phyloP scores from a whole-genome alignment of 2,329 filamentous ascomycete genomes.

The Byssoonygena ceratinophila region DNA sequence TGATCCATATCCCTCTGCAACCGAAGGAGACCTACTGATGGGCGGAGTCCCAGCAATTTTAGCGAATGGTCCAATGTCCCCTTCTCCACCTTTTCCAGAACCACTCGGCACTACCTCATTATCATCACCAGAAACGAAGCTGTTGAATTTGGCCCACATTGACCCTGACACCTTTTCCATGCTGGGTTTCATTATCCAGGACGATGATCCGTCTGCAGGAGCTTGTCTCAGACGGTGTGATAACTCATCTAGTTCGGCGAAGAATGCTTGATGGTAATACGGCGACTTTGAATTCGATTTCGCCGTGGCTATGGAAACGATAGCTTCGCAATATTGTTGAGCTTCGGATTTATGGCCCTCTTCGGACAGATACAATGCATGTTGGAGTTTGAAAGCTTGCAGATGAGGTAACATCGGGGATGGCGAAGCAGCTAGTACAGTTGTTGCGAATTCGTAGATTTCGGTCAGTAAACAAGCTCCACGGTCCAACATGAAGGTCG shows the following conservation, averaged over 20 bases:
- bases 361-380: constrained; percentile 75
- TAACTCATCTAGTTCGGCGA: constrained; percentile 71
- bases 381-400: constrained; percentile 80
- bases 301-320: constrained; percentile 53
- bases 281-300: constrained; percentile 74
- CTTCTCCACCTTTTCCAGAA: constrained; percentile 46
- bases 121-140: constrained; percentile 89
- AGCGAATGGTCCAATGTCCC: constrained; percentile 67
- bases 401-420: constrained; percentile 63
- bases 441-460: constrained; percentile 81
- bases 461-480: constrained; percentile 91
- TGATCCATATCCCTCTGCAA: constrained; percentile 62
- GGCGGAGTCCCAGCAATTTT: constrained; percentile 65
- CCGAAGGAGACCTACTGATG: constrained; percentile 63
- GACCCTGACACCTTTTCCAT: constrained; percentile 92
- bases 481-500: constrained; percentile 65
- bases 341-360: constrained; percentile 73
- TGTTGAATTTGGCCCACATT: constrained; percentile 87
- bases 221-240: constrained; percentile 72
- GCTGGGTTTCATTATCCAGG: constrained; percentile 89
- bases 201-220: constrained; percentile 67
- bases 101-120: constrained; percentile 53
- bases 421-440: constrained; percentile 52
- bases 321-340: constrained; percentile 80
- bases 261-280: constrained; percentile 70